Evolutionary conservation across 2,329 filamentous ascomycete genomes (phyloP), one percentile per base, ranked within the genome.

Genomic region (Aschersonia sp.): DNA sequence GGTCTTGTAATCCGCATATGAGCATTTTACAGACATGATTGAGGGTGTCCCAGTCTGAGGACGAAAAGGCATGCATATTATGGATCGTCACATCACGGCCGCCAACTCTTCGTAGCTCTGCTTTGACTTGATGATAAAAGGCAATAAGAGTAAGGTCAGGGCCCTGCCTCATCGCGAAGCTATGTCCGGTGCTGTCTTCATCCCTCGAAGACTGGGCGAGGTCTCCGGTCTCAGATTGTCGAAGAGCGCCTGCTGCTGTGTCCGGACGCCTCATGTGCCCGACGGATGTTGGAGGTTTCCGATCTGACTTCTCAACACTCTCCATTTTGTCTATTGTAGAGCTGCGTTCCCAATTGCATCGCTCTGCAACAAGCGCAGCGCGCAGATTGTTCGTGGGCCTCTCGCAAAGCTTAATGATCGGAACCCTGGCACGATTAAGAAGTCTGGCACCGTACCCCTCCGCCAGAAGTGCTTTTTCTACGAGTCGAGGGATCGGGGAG

Each of bases 351-450:
- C 85, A 91, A 57, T 81, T 86, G 43, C 70, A 64, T 5, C 85
- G 76, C 56, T 84, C 82, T 35, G 79, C 73, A 4, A 76, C 58
- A 4, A 94, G 71, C 48, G 77, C 78, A 7, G 67, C 60, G 10
- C 74, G 74, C 1, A 94, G 70, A 49, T 74, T 69, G 2, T 73
- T 63, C 0, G 76, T 72, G 2, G 88, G 88, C 42, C 68, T 75
- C 60, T 91, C 75, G 57, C 88, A 94, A 12, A 95, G 73, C 59
- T 94, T 92, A 60, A 95, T 82, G 54, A 95, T 94, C 0, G 89
- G 87, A 3, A 94, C 84, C 51, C 88, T 75, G 1, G 88, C 92
- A 47, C 80, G 78, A 2, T 84, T 85, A 3, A 95, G 71, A 3
- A 94, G 70, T 4, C 86, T 77, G 12, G 85, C 88, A 3, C 87